Evolutionary conservation across 2,329 filamentous ascomycete genomes (phyloP).

Genomic region (Bipolaris cookei): DNA sequence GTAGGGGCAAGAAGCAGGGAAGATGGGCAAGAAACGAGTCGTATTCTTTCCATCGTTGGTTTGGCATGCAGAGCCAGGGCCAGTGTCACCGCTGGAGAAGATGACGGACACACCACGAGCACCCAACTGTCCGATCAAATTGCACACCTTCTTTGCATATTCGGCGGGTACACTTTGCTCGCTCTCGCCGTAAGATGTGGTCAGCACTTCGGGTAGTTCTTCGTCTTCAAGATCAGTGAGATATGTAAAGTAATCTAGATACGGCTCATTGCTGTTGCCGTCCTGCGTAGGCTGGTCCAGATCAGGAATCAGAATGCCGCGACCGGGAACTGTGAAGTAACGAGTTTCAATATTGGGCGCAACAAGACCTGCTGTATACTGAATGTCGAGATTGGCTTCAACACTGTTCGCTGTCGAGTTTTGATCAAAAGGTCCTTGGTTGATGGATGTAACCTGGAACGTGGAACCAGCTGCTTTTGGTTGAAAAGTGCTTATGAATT

Average conservation of each 20-base stretch:
- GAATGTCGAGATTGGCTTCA: conserved; percentile 59
- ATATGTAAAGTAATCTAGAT: conserved; percentile 50
- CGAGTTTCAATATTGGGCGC: conserved; percentile 51
- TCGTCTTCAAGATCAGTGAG: conserved; percentile 41
- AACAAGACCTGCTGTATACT: conserved; percentile 56
- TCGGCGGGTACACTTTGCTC: conserved; percentile 49
- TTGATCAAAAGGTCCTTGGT: conserved; percentile 47
- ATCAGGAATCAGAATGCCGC: conserved; percentile 55
- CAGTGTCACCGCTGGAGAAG: conserved; percentile 50
- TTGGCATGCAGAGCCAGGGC: conserved; percentile 52
- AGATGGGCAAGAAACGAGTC: conserved; percentile 53
- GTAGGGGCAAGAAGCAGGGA: conserved; percentile 57
- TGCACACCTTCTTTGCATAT: conserved; percentile 49
- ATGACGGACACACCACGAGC: conserved; percentile 50
- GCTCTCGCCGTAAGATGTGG: conserved; percentile 51
- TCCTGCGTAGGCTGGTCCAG: conserved; percentile 53
- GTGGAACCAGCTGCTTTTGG: conserved; percentile 52
- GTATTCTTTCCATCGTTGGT: conserved; percentile 55
- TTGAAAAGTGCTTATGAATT: conserved; percentile 51
- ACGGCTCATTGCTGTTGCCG: conserved; percentile 57
- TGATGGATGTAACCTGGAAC: conserved; percentile 53
- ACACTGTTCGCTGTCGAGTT: conserved; percentile 49
- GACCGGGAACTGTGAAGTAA: conserved; percentile 58
- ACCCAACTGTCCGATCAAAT: conserved; percentile 50
- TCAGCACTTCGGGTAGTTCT: conserved; percentile 47